Base-by-base conservation (phyloP, 176 grass and related monocot species). In the Cenchrus fungigraminus region DNA sequence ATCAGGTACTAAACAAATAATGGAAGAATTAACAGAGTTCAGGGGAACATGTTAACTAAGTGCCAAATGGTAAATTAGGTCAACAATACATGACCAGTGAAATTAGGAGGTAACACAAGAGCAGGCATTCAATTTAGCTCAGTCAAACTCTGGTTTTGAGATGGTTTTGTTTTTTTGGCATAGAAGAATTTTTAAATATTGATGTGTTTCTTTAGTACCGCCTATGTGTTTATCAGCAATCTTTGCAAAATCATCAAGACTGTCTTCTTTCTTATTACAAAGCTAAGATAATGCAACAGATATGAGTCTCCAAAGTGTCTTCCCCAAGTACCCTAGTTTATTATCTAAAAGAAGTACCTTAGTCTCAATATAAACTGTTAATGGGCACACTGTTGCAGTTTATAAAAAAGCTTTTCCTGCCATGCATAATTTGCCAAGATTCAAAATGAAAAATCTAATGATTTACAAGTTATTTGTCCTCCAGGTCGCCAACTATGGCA, bases 91-190 rank as follows among this genome's bases (percentile, higher is more conserved):
- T 4, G 37, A 40, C 37, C 37, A 40, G 37, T 40, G 37, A 40
- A 40, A 40, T 40, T 40, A 40, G 37, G 37, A 40, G 37, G 37
- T 40, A 40, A 40, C 3, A 40, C 3, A 40, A 40, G 37, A 40
- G 37, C 46, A 46, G 45, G 45, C 57, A 43, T 52, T 74, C 69
- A 67, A 54, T 10, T 85, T 58, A 49, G 52, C 40, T 69, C 37
- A 66, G 25, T 64, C 6, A 40, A 15, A 49, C 0, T 82, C 9
- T 50, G 60, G 2, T 64, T 51, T 51, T 46, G 45, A 46, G 45
- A 46, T 9, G 45, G 45, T 45, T 7, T 17, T 64, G 13, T 4
- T 10, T 67, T 15, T 5, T 52, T 46, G 45, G 43, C n/a, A 64
- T 50, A 65, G 34, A 57, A 44, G 14, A 70, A 46, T 31, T 0